These are phyloP conservation scores for Phytophthora tubulina DNA, from an alignment of 352 stramenopile species.

Conservation along the genomic window DNA sequence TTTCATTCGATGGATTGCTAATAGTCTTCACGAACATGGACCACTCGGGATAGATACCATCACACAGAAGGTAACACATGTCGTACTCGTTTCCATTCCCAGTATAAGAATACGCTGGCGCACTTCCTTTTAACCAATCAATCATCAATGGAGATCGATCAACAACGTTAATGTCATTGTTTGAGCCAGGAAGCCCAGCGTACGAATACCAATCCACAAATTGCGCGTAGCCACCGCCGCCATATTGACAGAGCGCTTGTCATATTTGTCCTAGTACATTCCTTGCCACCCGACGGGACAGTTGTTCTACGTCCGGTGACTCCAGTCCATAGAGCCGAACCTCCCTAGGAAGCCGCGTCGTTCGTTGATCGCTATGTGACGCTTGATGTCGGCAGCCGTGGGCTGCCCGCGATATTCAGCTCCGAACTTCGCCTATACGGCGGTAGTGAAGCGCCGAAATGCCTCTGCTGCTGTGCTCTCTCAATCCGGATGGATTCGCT, in stretches of 20 bases:
- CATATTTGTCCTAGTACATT: conserved; percentile 17
- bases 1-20: neutral
- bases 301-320: conserved; percentile 44
- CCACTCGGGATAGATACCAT: conserved; percentile 40
- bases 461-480: conserved; percentile 24
- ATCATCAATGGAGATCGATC: conserved; percentile 36
- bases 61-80: conserved; percentile 34
- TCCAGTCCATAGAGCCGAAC: conserved; percentile 43
- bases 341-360: conserved; percentile 30
- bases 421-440: conserved; percentile 15
- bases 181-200: conserved; percentile 27
- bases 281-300: conserved; percentile 22
- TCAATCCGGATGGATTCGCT: conserved; percentile 27
- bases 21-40: conserved; percentile 38
- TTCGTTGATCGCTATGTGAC: conserved; percentile 2
- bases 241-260: conserved; percentile 9
- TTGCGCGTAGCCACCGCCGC: conserved; percentile 33
- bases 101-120: conserved; percentile 2
- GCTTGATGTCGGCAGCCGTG: conserved; percentile 18
- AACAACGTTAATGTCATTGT: conserved; percentile 49
- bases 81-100: conserved; percentile 24
- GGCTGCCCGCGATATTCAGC: conserved; percentile 30
- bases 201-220: conserved; percentile 43
- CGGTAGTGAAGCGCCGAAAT: conserved; percentile 10
- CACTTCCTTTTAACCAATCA: conserved; percentile 18